Base-by-base conservation (phyloP, 2,329 filamentous ascomycete species). In the Apiospora malaysiana region DNA sequence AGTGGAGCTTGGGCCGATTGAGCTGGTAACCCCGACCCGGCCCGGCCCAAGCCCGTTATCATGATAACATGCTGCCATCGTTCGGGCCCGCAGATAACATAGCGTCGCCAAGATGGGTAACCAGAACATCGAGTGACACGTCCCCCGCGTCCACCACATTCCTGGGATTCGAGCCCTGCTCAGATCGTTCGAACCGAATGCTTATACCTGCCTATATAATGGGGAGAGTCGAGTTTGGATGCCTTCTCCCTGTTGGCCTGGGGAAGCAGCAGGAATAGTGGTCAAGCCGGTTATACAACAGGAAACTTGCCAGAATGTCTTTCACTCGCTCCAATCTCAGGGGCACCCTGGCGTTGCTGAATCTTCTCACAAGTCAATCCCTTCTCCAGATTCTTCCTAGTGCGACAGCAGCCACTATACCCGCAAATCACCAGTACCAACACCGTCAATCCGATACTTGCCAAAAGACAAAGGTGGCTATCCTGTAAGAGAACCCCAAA, bases 401-500 rank as follows among this genome's bases (percentile, higher is more conserved):
- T 40, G 56, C 18, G 27, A 2, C 8, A 12, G 56, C 56, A 4
- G 21, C 7, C 10, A 16, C 18, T 21, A 63, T 63, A n/a, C 56
- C 56, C 21, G 18, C 32, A 18, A 32, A n/a, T 4, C 56, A 63
- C 2, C n/a, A 32, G 32, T 32, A 46, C 5, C n/a, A 25, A 45
- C 65, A n/a, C 27, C 65, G 65, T 5, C 65, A 46, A 18, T 2
- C 5, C 16, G 42, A 23, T 40, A 46, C 25, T 46, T 67, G 65
- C 42, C n/a, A 67, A n/a, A 45, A 67, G 43, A 67, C 65, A 23
- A 46, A 67, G 42, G 65, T 67, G 40, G 65, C 65, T 16, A 67
- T 67, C n/a, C n/a, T 67, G 65, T 67, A 46, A 46, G 65, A 7
- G 3, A 67, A 5, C 4, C 45, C 1, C 10, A 9, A 42, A 6